Base-by-base conservation (phyloP, 1,284 basidiomycete genomes). In the Melampsora larici-populina region DNA sequence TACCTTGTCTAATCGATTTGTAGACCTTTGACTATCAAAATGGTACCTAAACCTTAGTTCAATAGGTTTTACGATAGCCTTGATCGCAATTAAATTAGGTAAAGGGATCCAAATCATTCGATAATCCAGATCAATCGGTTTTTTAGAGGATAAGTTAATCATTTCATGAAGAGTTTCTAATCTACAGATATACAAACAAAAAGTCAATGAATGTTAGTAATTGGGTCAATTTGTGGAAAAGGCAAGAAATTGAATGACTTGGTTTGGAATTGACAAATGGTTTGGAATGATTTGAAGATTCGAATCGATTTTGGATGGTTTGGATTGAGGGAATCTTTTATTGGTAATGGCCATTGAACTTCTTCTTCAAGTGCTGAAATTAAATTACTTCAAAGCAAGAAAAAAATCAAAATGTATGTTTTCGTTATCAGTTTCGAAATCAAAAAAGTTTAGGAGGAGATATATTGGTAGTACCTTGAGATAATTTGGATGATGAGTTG, bases 31-130 rank as follows among this genome's bases (percentile, higher is more conserved):
- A 0, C 92, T 89, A 79, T 97, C 94, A 81, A 99, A 99, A 82
- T 99, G 97, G 83, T 92, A 99, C 81, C 91, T 92, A 87, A 98
- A 99, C 29, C 96, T 89, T 65, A 94, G 85, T 1, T 91, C 87
- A 66, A 99, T 87, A 0, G n/a, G n/a, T n/a, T n/a, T n/a, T n/a
- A n/a, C n/a, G n/a, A n/a, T n/a, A n/a, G n/a, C n/a, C n/a, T n/a
- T n/a, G n/a, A n/a, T n/a, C n/a, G n/a, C n/a, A n/a, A n/a, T n/a
- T n/a, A n/a, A n/a, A n/a, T n/a, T n/a, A n/a, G n/a, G n/a, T n/a
- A n/a, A n/a, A n/a, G n/a, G n/a, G n/a, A n/a, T n/a, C n/a, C n/a
- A n/a, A n/a, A n/a, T n/a, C n/a, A n/a, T n/a, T n/a, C n/a, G n/a
- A n/a, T n/a, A n/a, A n/a, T n/a, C n/a, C n/a, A n/a, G 15, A 15